Evolutionary conservation across 805 yeast genomes (phyloP).

Genomic region (Groenewaldozyma tartarivorans): DNA sequence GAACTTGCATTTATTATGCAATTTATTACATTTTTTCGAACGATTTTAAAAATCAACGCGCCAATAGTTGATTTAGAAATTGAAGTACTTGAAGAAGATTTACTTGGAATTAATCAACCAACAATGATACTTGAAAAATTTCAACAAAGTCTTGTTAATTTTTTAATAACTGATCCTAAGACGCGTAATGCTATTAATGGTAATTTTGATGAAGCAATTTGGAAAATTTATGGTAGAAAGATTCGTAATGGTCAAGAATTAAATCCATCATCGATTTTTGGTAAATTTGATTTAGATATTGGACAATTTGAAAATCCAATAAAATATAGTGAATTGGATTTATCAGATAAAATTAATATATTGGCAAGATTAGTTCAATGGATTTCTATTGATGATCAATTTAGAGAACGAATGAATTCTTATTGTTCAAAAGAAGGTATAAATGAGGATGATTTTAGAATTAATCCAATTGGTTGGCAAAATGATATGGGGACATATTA

Average conservation of each 20-base stretch:
- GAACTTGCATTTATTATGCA: conserved; percentile 23
- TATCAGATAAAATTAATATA: conserved; percentile 13
- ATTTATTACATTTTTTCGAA: conserved; percentile 21
- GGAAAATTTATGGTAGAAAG: conserved; percentile 9
- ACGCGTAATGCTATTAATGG: conserved; percentile 2
- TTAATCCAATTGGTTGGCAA: conserved; percentile 24
- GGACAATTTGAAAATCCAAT: conserved; percentile 4
- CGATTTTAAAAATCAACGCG: conserved; percentile 16
- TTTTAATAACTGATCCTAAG: conserved; percentile 1
- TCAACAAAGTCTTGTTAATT: conserved; percentile 1
- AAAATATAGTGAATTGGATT: conserved; percentile 8
- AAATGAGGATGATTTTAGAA: conserved; percentile 16
- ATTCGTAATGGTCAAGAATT: conserved; percentile 4
- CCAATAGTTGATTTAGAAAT: conserved; percentile 20
- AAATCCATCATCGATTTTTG: neutral
- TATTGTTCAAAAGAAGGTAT: conserved; percentile 2
- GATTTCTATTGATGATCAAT: conserved; percentile 14
- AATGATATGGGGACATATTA: conserved; percentile 21
- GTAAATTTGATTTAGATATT: neutral
- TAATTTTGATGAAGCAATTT: conserved; percentile 9
- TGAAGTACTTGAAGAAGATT: conserved; percentile 25
- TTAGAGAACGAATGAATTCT: conserved; percentile 12
- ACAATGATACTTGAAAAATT: conserved; percentile 10
- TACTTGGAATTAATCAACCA: conserved; percentile 19
- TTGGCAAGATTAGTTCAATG: conserved; percentile 15